Conservation (phyloP, 2,329 filamentous ascomycete genomes). For the Ophiostoma sp. region DNA sequence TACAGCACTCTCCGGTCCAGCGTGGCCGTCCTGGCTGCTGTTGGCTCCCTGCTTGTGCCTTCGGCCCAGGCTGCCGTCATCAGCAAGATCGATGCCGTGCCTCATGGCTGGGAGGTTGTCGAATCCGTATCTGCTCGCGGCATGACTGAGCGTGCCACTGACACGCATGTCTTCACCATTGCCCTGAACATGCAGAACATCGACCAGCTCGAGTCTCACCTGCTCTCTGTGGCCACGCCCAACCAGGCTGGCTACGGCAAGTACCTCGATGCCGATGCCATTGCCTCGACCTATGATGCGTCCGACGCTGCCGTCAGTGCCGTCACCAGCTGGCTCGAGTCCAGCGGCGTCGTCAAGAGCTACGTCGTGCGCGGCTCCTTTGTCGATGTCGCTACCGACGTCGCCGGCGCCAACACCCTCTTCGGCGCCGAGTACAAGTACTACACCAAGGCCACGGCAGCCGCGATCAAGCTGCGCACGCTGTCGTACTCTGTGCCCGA, state of each 20-base stretch:
- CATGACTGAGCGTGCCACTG: constrained; percentile 9
- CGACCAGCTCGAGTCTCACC: constrained; percentile 48
- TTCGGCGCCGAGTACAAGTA: constrained; percentile 32
- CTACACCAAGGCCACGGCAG: constrained; percentile 28
- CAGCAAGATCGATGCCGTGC: constrained; percentile 23
- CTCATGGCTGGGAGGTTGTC: constrained; percentile 24
- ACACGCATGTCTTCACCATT: constrained; percentile 29
- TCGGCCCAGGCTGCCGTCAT: constrained; percentile 22
- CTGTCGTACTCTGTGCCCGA: constrained; percentile 57
- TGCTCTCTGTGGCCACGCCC: constrained; percentile 58
- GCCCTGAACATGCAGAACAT: constrained; percentile 31
- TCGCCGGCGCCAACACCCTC: constrained; percentile 31
- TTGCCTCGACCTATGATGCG: constrained; percentile 50
- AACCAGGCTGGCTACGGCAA: constrained; percentile 53
- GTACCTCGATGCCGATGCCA: constrained; percentile 54
- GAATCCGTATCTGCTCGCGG: neutral
- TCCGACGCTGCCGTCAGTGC: constrained; percentile 42
- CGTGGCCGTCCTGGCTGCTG: constrained; percentile 16
- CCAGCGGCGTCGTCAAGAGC: constrained; percentile 42
- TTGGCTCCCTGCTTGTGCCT: constrained; percentile 20
- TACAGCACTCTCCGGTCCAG: constrained; percentile 22
- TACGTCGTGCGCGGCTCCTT: constrained; percentile 40
- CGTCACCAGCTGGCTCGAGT: constrained; percentile 52
- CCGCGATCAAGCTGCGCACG: constrained; percentile 44
- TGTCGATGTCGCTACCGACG: constrained; percentile 31